Evolutionary conservation across 2,329 filamentous ascomycete species (phyloP), one percentile per base, ranked within the genome.

Genomic region (Diaporthe aspalathi): DNA sequence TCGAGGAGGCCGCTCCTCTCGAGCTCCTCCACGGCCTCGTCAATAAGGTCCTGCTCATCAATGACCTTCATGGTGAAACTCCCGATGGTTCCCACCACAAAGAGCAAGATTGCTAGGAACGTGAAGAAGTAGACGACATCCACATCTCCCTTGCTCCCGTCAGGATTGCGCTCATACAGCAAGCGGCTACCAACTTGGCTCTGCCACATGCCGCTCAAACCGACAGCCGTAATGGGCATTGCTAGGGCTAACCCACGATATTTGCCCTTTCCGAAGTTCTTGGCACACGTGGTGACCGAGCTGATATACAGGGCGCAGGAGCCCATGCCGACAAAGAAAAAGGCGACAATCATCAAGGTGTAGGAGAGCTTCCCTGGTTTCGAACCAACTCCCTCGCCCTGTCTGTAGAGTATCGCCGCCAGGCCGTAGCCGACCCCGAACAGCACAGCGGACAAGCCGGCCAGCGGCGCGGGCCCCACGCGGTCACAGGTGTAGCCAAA

Each of bases 401-500:
- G 27, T 88, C 83, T 82, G 79, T 97, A 99, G 6, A 94, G 87
- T 49, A 90, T 89, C 0, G 95, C 95, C 2, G 96, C 96, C 5
- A 95, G 86, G 3, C 94, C 83, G 79, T 99, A 99, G 20, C 95
- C 95, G 12, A 86, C 77, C 0, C 93, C 94, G 75, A 98, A 97
- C 20, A 97, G 83, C 14, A 90, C 72, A 0, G 90, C 92, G 0
- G 95, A 90, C 3, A 93, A 80, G 2, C 96, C 81, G 0, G 94
- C 92, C 11, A 97, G 87, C 14, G 93, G 90, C 2, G 91, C 90
- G 0, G 95, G 94, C 0, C 94, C 94, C 74, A 93, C 89, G 62
- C 95, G 92, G 82, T 99, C 96, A 85, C 95, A 98, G 65, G 97
- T 84, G 81, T 95, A 97, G 47, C 96, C 96, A 77, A 97, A 92